Evolutionary conservation across 2,329 filamentous ascomycete species (phyloP).

Genomic region (Penicillium sp.): DNA sequence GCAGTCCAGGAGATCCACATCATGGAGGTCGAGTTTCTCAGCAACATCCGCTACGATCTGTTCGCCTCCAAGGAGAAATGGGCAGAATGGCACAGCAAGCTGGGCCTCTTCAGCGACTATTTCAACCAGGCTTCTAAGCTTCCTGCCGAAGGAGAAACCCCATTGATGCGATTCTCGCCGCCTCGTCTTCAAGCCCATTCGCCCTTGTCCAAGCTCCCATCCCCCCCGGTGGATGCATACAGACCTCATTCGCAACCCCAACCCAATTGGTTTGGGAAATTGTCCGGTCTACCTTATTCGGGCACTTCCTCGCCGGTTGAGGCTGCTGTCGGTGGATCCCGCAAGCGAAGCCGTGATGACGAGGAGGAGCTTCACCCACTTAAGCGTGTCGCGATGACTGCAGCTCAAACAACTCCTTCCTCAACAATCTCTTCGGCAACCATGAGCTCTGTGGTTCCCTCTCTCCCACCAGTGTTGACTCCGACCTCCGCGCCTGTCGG

Average conservation of each 20-base stretch:
- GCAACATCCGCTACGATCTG: conserved; percentile 95
- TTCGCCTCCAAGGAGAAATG: conserved; percentile 85
- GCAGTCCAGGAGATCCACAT: conserved; percentile 94
- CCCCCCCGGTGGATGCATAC: conserved; percentile 42
- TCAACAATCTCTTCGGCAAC: conserved; percentile 33
- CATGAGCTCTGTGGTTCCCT: conserved; percentile 31
- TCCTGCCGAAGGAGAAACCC: conserved; percentile 43
- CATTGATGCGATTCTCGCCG: conserved; percentile 41
- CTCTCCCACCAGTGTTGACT: conserved; percentile 41
- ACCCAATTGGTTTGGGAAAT: conserved; percentile 35
- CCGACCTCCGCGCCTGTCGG: conserved; percentile 40
- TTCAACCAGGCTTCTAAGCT: conserved; percentile 69
- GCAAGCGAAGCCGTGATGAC: conserved; percentile 65
- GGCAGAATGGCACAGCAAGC: conserved; percentile 81
- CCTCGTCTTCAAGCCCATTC: conserved; percentile 35
- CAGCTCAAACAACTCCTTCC: conserved; percentile 26
- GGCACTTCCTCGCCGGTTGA: conserved; percentile 31
- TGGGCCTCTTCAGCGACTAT: conserved; percentile 81
- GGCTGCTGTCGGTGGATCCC: conserved; percentile 36
- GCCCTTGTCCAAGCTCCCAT: conserved; percentile 45
- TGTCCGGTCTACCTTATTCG: conserved; percentile 31
- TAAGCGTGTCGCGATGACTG: conserved; percentile 52
- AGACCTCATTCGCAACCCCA: conserved; percentile 29
- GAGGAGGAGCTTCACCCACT: conserved; percentile 58
- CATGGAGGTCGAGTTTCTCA: conserved; percentile 99